Evolutionary conservation across 345 rosid genomes (phyloP).

Genomic region (Noccaea caerulescens): DNA sequence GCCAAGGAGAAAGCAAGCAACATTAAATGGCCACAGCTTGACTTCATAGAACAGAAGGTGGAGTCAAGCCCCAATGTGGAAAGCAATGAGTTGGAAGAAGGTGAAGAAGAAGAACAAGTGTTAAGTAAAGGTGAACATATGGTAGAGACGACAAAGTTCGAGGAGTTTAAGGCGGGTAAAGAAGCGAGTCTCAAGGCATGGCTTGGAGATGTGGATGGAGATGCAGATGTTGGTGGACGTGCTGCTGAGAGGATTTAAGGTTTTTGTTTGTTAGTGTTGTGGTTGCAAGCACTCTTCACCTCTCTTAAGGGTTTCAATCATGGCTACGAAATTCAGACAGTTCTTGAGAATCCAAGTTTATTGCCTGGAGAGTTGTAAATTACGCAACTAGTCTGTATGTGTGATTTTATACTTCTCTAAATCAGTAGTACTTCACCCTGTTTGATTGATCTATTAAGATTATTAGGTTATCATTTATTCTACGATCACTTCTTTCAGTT

Average conservation of each 20-base stretch:
- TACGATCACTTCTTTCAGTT: no score
- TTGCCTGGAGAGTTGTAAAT: no score
- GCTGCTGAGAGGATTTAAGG: constrained; percentile 29
- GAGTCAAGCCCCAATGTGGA: constrained; percentile 46
- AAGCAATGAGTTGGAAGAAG: constrained; percentile 53
- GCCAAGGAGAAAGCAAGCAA: constrained; percentile 77
- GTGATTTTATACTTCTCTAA: no score
- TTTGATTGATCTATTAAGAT: no score
- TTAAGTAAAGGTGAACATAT: constrained; percentile 34
- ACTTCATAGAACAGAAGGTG: constrained; percentile 50
- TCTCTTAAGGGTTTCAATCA: no score
- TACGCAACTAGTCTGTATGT: no score
- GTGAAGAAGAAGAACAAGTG: constrained; percentile 51
- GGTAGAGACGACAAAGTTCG: constrained; percentile 48
- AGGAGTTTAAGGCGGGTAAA: constrained; percentile 74
- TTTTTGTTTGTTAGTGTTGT: no score
- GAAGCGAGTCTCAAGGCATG: constrained; percentile 84
- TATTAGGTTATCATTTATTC: no score
- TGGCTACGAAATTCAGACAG: no score
- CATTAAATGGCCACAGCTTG: constrained; percentile 74
- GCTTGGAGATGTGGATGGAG: constrained; percentile 58
- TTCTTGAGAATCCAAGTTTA: no score
- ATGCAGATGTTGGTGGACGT: constrained; percentile 32
- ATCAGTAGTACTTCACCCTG: no score
- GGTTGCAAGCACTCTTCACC: no score